These are phyloP conservation scores for Clarireedia sp. DNA, from an alignment of 2,329 filamentous ascomycete species.

Conservation along the genomic window DNA sequence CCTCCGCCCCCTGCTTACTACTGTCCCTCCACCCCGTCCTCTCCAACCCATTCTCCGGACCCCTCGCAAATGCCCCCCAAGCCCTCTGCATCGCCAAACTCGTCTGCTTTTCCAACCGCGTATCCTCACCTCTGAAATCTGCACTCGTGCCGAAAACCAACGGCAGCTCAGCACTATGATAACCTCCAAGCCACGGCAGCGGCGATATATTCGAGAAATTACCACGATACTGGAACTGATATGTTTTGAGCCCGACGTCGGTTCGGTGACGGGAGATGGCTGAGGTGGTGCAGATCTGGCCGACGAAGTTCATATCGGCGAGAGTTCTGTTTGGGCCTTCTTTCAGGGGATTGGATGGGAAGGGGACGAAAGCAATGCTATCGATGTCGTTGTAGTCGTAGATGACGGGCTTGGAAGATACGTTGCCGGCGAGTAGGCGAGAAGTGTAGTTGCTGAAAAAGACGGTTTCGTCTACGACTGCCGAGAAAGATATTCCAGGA, in stretches of 20 bases:
- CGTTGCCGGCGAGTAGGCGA: background rate
- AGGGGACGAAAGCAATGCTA: background rate
- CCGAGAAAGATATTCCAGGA: background rate
- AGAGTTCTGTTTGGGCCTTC: background rate
- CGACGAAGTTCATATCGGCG: background rate
- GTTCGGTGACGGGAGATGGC: background rate
- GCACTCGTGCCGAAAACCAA: conserved; percentile 29
- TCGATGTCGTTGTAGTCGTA: background rate
- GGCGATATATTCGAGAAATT: background rate
- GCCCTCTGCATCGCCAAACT: conserved; percentile 25
- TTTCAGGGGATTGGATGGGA: background rate
- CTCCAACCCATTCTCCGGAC: conserved; percentile 20
- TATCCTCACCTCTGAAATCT: conserved; percentile 26
- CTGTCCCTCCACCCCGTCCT: background rate
- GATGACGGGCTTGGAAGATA: background rate
- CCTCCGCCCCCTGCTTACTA: background rate
- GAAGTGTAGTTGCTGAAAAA: background rate
- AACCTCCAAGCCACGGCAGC: background rate
- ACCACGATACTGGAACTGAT: background rate
- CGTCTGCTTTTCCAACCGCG: conserved; percentile 25
- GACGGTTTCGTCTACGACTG: background rate
- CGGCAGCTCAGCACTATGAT: conserved; percentile 4
- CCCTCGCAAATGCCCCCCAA: conserved; percentile 9
- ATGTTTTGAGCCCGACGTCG: background rate
- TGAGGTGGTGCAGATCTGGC: background rate